Conservation (phyloP, 169 alveolate genomes). For the Theileria orientalis region DNA sequence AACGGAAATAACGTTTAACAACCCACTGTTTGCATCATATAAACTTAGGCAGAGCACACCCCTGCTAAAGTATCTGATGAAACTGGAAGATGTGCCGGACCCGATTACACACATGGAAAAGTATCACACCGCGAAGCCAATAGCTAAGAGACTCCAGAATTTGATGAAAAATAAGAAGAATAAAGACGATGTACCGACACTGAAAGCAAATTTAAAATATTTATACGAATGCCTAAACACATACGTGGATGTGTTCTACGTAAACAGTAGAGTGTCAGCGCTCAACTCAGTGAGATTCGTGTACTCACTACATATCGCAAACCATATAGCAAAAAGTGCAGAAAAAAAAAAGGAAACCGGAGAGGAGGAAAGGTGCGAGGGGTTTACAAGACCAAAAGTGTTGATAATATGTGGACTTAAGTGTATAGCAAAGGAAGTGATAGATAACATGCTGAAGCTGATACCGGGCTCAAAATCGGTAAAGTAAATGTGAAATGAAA, state of each 20-base stretch:
- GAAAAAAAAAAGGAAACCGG: background rate
- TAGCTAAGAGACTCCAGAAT: conserved; percentile 19
- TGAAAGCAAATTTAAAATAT: conserved; percentile 16
- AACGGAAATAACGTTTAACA: background rate
- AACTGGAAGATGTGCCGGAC: conserved; percentile 16
- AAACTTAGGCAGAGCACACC: conserved; percentile 31
- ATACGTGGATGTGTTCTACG: conserved; percentile 54
- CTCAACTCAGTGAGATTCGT: conserved; percentile 29
- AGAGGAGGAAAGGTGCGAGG: conserved; percentile 69
- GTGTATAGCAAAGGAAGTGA: conserved; percentile 71
- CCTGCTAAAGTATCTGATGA: conserved; percentile 14
- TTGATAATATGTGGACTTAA: conserved; percentile 76
- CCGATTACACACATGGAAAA: background rate
- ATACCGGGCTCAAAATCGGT: conserved; percentile 69
- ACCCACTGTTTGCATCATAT: conserved; percentile 26
- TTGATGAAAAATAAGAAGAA: background rate
- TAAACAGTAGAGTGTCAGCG: conserved; percentile 10
- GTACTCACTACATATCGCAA: conserved; percentile 43
- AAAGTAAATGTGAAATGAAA: background rate
- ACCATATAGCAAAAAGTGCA: conserved; percentile 39
- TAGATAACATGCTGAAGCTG: conserved; percentile 62
- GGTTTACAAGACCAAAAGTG: conserved; percentile 82
- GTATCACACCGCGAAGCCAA: conserved; percentile 1
- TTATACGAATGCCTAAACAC: conserved; percentile 49
- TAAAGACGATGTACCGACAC: background rate